A percentile compares a stretch with the other conserved stretches of the same genome.
These are phyloP conservation scores for Cokeromyces recurvatus DNA, from an alignment of 371 early-diverging fungal species.

Conservation along the genomic window DNA sequence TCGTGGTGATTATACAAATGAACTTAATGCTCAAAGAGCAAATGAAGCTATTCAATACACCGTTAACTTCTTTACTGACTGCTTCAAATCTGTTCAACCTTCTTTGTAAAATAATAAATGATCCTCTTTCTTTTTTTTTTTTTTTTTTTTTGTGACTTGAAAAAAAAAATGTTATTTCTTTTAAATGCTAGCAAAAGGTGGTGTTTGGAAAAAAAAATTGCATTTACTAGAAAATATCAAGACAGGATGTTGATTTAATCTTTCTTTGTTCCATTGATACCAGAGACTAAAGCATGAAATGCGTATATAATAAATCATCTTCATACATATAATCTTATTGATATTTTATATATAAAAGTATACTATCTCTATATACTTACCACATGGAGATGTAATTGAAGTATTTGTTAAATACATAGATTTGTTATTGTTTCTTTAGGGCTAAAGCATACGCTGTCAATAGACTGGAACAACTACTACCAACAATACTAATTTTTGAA, in stretches of 20 bases:
- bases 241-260: constrained; percentile 12
- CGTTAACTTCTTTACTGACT: constrained; percentile 43
- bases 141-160: too few relatives aligned
- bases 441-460: constrained; percentile 45
- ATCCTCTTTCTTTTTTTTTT: too few relatives aligned
- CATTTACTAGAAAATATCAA: constrained; percentile 41
- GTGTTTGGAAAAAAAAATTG: constrained; percentile 24
- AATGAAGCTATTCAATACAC: constrained; percentile 51
- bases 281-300: constrained; percentile 38
- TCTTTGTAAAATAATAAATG: not conserved
- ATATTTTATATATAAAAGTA: constrained; percentile 28
- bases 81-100: constrained; percentile 8
- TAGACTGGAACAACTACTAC: constrained; percentile 51
- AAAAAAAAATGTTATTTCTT: not conserved
- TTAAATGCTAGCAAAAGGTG: constrained; percentile 38
- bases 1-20: constrained; percentile 57
- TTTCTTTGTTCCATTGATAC: constrained; percentile 51
- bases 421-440: constrained; percentile 25
- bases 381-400: constrained; percentile 39
- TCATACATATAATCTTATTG: constrained; percentile 48
- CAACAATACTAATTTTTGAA: constrained; percentile 46
- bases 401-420: constrained; percentile 44
- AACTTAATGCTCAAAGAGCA: constrained; percentile 42
- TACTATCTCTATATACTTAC: constrained; percentile 36
- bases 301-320: constrained; percentile 37